Percentiles rank a stretch among this genome's conserved stretches.
Conservation (phyloP, 2,329 filamentous ascomycete genomes). For the Cladosporium sp. region DNA sequence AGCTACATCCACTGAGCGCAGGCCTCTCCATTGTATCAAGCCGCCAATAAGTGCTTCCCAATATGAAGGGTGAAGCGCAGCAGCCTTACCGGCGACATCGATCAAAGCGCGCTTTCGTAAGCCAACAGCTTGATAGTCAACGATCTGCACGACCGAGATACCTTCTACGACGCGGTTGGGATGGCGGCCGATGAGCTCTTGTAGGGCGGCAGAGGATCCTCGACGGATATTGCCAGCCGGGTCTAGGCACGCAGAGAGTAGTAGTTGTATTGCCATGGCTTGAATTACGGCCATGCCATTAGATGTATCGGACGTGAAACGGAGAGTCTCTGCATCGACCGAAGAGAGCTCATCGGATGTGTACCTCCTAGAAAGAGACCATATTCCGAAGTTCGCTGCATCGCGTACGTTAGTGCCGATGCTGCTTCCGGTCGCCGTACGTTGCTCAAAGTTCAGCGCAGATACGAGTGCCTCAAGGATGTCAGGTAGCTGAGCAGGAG, state of each 20-base stretch:
- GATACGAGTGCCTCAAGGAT: slow-evolving; percentile 74
- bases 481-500: slow-evolving; percentile 63
- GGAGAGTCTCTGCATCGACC: slow-evolving; percentile 42
- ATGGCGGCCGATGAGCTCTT: slow-evolving; percentile 90
- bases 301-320: background rate
- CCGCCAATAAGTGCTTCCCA: slow-evolving; percentile 67
- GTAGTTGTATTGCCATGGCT: slow-evolving; percentile 73
- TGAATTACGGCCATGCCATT: slow-evolving; percentile 45
- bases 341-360: slow-evolving; percentile 70
- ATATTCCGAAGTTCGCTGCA: slow-evolving; percentile 93
- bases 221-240: slow-evolving; percentile 89
- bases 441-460: slow-evolving; percentile 83
- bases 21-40: slow-evolving; percentile 79
- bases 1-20: slow-evolving; percentile 71
- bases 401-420: slow-evolving; percentile 89
- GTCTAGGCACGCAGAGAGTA: slow-evolving; percentile 79
- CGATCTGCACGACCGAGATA: slow-evolving; percentile 79
- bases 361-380: slow-evolving; percentile 86
- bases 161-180: slow-evolving; percentile 78
- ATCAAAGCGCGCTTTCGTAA: slow-evolving; percentile 77
- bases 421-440: slow-evolving; percentile 77
- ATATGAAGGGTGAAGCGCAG: slow-evolving; percentile 59
- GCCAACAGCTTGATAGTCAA: slow-evolving; percentile 92
- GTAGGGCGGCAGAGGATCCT: slow-evolving; percentile 86
- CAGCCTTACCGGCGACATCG: slow-evolving; percentile 67